phyloP scores from a whole-genome alignment of 345 rosid genomes.

The Reutealis trisperma region DNA sequence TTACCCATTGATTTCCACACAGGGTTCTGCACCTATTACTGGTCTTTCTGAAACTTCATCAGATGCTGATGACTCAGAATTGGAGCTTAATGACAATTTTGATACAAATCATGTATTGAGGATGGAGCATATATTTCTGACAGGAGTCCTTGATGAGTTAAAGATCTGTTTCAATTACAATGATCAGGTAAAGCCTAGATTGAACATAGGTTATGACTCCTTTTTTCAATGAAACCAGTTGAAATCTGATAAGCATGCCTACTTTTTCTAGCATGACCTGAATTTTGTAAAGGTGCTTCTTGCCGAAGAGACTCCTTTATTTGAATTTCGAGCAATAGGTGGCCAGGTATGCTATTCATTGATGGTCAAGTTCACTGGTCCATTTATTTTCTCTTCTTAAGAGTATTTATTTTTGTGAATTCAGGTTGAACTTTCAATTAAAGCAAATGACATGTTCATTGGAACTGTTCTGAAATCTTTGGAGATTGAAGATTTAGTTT shows the following conservation, averaged over 20 bases:
- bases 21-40: slow-evolving; percentile 83
- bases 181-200: slow-evolving; percentile 50
- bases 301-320: slow-evolving; percentile 66
- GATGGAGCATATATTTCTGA: slow-evolving; percentile 65
- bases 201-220: slow-evolving; percentile 20
- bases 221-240: slow-evolving; percentile 20
- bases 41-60: slow-evolving; percentile 90
- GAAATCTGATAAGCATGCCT: slow-evolving; percentile 34
- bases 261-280: slow-evolving; percentile 50
- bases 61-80: slow-evolving; percentile 70
- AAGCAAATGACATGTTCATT: slow-evolving; percentile 75
- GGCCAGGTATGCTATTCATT: slow-evolving; percentile 66
- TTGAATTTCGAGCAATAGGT: slow-evolving; percentile 90
- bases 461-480: slow-evolving; percentile 84
- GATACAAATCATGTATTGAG: slow-evolving; percentile 42
- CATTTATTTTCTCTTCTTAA: slow-evolving; percentile 25
- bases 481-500: slow-evolving; percentile 94
- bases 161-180: slow-evolving; percentile 75
- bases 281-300: slow-evolving; percentile 70
- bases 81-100: slow-evolving; percentile 43
- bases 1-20: slow-evolving; percentile 27
- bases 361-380: slow-evolving; percentile 11
- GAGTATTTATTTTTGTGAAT: slow-evolving; percentile 21
- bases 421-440: slow-evolving; percentile 87
- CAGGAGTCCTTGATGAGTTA: slow-evolving; percentile 91